These are phyloP conservation scores for Exobasidium rhododendri DNA, from an alignment of 1,284 basidiomycete genomes.

Conservation along the genomic window DNA sequence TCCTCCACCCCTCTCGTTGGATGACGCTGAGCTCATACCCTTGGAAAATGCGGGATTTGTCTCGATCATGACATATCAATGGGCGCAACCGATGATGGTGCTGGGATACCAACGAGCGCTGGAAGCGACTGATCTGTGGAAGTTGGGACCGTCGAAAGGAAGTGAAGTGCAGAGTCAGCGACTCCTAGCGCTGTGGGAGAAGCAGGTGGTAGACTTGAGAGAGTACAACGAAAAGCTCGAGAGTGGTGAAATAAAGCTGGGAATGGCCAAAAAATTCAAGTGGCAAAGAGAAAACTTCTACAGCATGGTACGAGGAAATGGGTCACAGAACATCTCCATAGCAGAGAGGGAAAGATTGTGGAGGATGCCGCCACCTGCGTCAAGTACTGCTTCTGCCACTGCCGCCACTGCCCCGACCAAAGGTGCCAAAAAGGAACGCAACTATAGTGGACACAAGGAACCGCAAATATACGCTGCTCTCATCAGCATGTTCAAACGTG, in stretches of 20 bases:
- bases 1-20: conserved; percentile 57
- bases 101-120: conserved; percentile 72
- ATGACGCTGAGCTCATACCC: conserved; percentile 62
- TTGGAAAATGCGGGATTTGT: conserved; percentile 61
- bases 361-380: conserved; percentile 29
- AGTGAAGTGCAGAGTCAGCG: conserved; percentile 63
- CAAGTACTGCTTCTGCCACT: neutral
- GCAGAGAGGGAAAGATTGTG: conserved; percentile 39
- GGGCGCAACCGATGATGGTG: conserved; percentile 71
- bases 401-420: conserved; percentile 11
- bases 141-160: conserved; percentile 63
- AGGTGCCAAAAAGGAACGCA: neutral
- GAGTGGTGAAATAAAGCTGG: conserved; percentile 65
- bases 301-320: neutral
- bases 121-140: conserved; percentile 79
- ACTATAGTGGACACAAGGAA: conserved; percentile 29
- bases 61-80: conserved; percentile 64
- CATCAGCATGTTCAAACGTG: conserved; percentile 75
- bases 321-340: neutral
- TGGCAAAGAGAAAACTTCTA: conserved; percentile 61
- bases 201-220: conserved; percentile 63
- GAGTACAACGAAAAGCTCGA: conserved; percentile 70
- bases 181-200: conserved; percentile 66
- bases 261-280: conserved; percentile 60
- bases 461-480: conserved; percentile 72